These are phyloP conservation scores for Heliocybe sulcata DNA, from an alignment of 1,284 basidiomycete genomes.

Conservation along the genomic window DNA sequence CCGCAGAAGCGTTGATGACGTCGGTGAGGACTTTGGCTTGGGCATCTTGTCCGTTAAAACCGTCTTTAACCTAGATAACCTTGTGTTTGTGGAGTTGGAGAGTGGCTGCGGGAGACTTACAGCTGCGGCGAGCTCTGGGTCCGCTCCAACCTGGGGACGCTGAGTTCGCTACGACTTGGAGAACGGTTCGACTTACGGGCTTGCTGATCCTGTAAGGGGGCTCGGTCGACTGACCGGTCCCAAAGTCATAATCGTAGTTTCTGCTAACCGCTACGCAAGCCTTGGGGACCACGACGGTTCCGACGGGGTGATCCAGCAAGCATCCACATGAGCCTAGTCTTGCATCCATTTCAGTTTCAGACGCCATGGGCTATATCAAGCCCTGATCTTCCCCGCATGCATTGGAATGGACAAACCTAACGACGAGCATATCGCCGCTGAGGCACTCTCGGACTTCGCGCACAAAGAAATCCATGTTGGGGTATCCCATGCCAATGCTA, in stretches of 20 bases:
- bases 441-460: slow-evolving; percentile 76
- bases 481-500: slow-evolving; percentile 79
- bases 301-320: slow-evolving; percentile 64
- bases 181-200: slow-evolving; percentile 36
- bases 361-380: slow-evolving; percentile 1
- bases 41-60: slow-evolving; percentile 1
- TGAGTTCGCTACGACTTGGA: slow-evolving; percentile 5
- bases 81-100: background rate
- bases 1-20: slow-evolving; percentile 65
- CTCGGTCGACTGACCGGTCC: slow-evolving; percentile 32
- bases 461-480: slow-evolving; percentile 82
- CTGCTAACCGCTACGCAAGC: slow-evolving; percentile 61
- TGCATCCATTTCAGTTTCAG: slow-evolving; percentile 7
- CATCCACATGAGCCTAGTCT: slow-evolving; percentile 78
- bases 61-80: background rate
- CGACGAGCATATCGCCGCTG: slow-evolving; percentile 68
- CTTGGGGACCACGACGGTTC: slow-evolving; percentile 66
- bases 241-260: slow-evolving; percentile 76
- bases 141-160: slow-evolving; percentile 22
- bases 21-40: slow-evolving; percentile 33
- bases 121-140: slow-evolving; percentile 14
- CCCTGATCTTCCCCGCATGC: background rate
- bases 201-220: slow-evolving; percentile 65
- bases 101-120: slow-evolving; percentile 9
- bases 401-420: slow-evolving; percentile 40